phyloP scores from a whole-genome alignment of 768 basidiomycete species.

The Clitopilus passeckerianus region DNA sequence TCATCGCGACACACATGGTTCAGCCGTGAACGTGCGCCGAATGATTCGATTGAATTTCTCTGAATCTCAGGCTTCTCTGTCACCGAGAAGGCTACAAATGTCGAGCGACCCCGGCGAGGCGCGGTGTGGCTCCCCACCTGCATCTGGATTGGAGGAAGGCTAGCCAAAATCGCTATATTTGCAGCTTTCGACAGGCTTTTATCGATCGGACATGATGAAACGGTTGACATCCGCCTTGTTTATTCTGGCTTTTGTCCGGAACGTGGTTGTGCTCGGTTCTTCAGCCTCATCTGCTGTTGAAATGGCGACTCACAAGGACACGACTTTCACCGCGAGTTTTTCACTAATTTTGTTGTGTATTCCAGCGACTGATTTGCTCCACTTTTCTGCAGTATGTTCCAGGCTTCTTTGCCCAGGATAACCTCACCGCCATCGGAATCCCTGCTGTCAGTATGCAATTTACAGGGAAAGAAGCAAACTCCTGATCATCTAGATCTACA shows the following conservation, averaged over 20 bases:
- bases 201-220: background rate
- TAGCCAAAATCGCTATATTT: background rate
- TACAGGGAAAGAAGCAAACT: background rate
- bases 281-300: background rate
- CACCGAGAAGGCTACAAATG: background rate
- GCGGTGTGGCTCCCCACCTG: background rate
- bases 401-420: conserved; percentile 41
- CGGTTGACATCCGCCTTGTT: background rate
- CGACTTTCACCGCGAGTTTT: background rate
- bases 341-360: background rate
- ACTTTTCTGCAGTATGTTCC: conserved; percentile 19
- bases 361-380: background rate
- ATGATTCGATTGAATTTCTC: background rate
- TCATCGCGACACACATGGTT: background rate
- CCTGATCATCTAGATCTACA: conserved; percentile 14
- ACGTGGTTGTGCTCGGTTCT: background rate
- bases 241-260: background rate
- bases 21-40: background rate
- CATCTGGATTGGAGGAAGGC: background rate
- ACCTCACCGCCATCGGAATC: conserved; percentile 19
- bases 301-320: background rate
- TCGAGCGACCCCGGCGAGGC: background rate
- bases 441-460: conserved; percentile 19
- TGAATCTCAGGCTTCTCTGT: background rate
- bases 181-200: background rate